These are phyloP conservation scores for Trichomonas tenax DNA, from an alignment of 208 protist genomes.

Conservation along the genomic window DNA sequence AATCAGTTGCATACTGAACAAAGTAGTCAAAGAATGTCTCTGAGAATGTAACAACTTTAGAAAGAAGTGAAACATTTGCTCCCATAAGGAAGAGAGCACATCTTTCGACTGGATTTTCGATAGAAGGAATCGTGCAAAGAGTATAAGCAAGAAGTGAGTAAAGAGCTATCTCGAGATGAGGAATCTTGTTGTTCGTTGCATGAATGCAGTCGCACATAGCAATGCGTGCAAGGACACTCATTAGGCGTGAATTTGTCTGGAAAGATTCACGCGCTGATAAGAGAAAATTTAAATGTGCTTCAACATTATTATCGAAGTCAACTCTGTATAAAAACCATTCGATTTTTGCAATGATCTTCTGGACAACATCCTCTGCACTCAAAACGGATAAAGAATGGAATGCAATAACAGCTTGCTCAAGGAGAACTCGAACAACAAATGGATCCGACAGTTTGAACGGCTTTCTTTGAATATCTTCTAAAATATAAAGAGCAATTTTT, in stretches of 20 bases:
- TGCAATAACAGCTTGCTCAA: not conserved
- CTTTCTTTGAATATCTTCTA: not conserved
- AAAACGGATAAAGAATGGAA: not conserved
- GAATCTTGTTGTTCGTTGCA: not conserved
- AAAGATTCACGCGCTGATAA: not conserved
- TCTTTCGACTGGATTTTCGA: not conserved
- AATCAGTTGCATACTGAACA: not conserved
- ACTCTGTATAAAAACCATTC: not conserved
- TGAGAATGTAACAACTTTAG: not conserved
- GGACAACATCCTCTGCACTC: not conserved
- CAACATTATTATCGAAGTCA: not conserved
- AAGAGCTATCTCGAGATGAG: not conserved
- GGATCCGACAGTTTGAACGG: not conserved
- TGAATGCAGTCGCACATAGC: not conserved
- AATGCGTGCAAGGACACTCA: not conserved
- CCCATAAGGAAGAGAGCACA: not conserved
- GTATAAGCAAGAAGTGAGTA: not conserved
- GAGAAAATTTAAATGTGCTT: not conserved
- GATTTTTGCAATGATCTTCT: not conserved
- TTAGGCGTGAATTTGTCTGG: not conserved
- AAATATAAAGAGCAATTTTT: not conserved
- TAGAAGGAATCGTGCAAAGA: not conserved
- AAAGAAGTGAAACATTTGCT: not conserved
- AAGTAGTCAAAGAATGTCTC: not conserved
- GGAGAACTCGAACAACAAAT: not conserved